A percentile compares a stretch with the other conserved stretches of the same genome.
Evolutionary conservation across 768 basidiomycete genomes (phyloP).

Genomic region (Kwoniella mangroviensis): DNA sequence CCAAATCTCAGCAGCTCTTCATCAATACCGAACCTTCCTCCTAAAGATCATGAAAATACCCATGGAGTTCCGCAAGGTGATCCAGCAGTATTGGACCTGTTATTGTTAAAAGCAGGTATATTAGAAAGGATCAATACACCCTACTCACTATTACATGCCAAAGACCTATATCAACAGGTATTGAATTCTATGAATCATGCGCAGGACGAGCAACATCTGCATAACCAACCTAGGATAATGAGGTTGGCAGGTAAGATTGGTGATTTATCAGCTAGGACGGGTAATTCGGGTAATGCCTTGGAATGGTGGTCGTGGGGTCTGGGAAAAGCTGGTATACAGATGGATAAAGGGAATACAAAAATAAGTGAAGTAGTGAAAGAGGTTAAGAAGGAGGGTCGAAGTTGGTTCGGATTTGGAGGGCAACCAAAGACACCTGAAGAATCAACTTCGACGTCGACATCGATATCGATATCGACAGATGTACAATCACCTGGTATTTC

Average conservation of each 20-base stretch:
- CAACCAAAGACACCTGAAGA: neutral
- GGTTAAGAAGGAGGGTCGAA: conserved; percentile 21
- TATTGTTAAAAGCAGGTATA: conserved; percentile 53
- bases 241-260: conserved; percentile 52
- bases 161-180: conserved; percentile 51
- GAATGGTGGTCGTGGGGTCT: conserved; percentile 54
- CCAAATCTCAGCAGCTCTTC: conserved; percentile 28
- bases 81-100: conserved; percentile 48
- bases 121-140: conserved; percentile 49
- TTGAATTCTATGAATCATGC: conserved; percentile 27
- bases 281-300: conserved; percentile 34
- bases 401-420: conserved; percentile 33
- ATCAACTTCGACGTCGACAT: conserved; percentile 2
- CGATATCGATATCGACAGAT: conserved; percentile 2
- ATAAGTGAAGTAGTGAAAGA: conserved; percentile 9
- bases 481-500: conserved; percentile 10
- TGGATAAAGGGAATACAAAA: neutral
- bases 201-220: conserved; percentile 7
- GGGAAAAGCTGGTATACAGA: conserved; percentile 31
- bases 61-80: conserved; percentile 27
- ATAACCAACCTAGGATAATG: conserved; percentile 33
- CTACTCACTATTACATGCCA: conserved; percentile 38
- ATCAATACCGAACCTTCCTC: conserved; percentile 14
- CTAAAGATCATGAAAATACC: conserved; percentile 4
- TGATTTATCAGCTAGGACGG: conserved; percentile 41